Conservation (phyloP, 2,329 filamentous ascomycete species). For the Fusarium sp. region DNA sequence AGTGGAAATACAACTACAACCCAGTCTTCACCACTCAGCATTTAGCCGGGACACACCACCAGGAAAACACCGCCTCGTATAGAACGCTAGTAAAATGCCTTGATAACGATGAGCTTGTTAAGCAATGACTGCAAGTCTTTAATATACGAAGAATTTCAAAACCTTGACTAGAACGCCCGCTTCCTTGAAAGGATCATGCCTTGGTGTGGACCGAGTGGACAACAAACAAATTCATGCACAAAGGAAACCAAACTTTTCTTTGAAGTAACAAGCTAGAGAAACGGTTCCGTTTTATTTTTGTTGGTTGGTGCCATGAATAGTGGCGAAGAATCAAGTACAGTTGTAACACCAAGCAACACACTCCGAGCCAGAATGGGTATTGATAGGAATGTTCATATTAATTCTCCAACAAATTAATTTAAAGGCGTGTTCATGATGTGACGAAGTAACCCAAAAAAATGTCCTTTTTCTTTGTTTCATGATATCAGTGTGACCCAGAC, state of each 20-base stretch:
- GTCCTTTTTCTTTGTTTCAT: background rate
- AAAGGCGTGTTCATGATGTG: background rate
- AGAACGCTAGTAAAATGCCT: background rate
- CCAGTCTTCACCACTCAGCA: background rate
- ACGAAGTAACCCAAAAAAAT: background rate
- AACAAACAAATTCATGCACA: background rate
- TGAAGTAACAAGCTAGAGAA: background rate
- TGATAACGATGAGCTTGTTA: background rate
- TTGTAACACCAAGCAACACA: background rate
- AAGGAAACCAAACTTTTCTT: background rate
- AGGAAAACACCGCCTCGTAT: background rate
- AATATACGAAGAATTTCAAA: slow-evolving; percentile 8
- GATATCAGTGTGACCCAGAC: background rate
- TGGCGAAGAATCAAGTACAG: background rate
- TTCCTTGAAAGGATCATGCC: background rate
- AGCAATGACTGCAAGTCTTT: background rate
- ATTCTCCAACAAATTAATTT: background rate
- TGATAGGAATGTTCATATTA: too few species aligned
- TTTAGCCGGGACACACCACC: slow-evolving; percentile 17
- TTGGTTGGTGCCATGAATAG: background rate
- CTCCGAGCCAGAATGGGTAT: background rate
- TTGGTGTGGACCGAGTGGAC: background rate
- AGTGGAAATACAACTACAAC: background rate
- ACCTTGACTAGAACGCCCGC: background rate
- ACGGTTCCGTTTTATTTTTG: background rate